Conservation (phyloP, 306 rosid species). For the Pyrus betulifolia region DNA sequence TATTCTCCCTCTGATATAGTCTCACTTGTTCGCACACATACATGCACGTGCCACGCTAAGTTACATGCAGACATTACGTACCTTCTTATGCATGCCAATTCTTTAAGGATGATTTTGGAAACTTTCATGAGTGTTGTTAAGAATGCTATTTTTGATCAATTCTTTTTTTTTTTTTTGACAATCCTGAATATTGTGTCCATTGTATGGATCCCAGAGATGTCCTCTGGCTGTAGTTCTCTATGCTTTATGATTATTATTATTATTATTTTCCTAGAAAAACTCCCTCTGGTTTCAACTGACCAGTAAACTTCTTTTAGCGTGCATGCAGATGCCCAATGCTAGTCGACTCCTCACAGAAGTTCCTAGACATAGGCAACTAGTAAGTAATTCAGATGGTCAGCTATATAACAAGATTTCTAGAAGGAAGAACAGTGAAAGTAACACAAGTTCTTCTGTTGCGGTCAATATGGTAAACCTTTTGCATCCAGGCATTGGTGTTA, state of each 20-base stretch:
- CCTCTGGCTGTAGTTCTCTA: background rate
- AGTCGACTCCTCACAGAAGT: constrained; percentile 34
- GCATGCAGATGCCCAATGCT: constrained; percentile 48
- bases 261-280: background rate
- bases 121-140: background rate
- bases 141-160: background rate
- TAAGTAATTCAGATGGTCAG: constrained; percentile 24
- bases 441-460: constrained; percentile 22
- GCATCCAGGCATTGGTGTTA: constrained; percentile 37
- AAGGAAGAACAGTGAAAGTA: constrained; percentile 19
- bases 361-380: constrained; percentile 25
- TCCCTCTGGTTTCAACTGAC: constrained; percentile 27
- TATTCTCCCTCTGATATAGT: background rate
- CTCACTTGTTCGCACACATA: background rate
- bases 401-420: constrained; percentile 22
- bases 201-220: background rate
- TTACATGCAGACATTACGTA: background rate
- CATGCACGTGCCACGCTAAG: background rate
- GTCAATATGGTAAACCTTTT: constrained; percentile 29
- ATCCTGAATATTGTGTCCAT: background rate
- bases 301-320: constrained; percentile 55
- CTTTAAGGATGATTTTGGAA: background rate
- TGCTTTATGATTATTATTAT: background rate
- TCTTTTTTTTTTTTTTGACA: background rate
- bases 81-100: background rate